phyloP scores from a whole-genome alignment of 306 rosid genomes.

The Quercus parvula region DNA sequence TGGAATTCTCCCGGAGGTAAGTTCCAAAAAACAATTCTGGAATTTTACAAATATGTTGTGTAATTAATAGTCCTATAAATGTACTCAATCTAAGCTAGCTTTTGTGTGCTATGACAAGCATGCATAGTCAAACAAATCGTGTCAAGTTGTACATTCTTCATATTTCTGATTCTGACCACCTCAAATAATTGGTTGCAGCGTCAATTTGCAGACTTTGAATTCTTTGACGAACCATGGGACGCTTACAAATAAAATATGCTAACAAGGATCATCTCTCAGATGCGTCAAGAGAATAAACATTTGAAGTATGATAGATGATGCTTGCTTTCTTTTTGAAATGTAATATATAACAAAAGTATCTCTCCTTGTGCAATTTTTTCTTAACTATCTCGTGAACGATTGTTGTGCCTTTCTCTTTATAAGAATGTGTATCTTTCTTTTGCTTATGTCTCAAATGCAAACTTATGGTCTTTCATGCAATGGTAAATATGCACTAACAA shows the following conservation, averaged over 20 bases:
- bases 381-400: conserved; percentile 26
- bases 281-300: conserved; percentile 32
- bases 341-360: conserved; percentile 35
- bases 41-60: background rate
- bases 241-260: conserved; percentile 35
- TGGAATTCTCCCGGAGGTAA: conserved; percentile 55
- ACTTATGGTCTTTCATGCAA: background rate
- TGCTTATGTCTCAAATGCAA: conserved; percentile 11
- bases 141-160: background rate
- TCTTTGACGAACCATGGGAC: conserved; percentile 55
- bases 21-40: conserved; percentile 16
- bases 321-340: conserved; percentile 45
- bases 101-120: background rate
- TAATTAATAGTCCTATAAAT: too few relatives aligned
- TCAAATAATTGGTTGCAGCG: conserved; percentile 45
- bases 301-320: conserved; percentile 27
- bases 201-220: conserved; percentile 53
- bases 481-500: background rate
- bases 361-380: conserved; percentile 23
- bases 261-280: conserved; percentile 9
- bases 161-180: conserved; percentile 8
- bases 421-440: conserved; percentile 14
- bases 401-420: conserved; percentile 20
- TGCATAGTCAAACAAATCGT: background rate
- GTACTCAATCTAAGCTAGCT: background rate